A percentile compares a stretch with the other conserved stretches of the same genome.
These are phyloP conservation scores for Cornus controversa DNA, from an alignment of 148 eudicot species.

Conservation along the genomic window DNA sequence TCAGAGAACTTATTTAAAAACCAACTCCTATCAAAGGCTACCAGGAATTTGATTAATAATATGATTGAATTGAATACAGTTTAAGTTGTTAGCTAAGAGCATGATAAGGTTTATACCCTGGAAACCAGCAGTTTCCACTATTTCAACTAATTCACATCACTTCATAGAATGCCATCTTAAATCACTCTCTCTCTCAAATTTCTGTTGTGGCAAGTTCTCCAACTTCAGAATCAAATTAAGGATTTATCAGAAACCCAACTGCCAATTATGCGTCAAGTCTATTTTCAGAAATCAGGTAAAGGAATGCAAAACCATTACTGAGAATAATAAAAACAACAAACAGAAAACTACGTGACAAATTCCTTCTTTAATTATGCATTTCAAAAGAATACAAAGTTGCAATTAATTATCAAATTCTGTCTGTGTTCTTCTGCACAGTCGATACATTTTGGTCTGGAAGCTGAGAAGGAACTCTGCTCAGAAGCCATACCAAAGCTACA, in stretches of 20 bases:
- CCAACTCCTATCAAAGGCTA: neutral
- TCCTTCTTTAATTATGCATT: neutral
- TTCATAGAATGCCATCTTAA: too few species aligned
- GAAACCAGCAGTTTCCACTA: too few species aligned
- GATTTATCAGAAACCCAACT: too few species aligned
- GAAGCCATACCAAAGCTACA: conserved; percentile 61
- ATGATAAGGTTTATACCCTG: too few species aligned
- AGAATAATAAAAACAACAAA: neutral
- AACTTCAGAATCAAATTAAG: too few species aligned
- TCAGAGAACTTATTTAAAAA: neutral
- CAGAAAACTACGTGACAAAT: neutral
- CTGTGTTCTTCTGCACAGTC: conserved; percentile 6
- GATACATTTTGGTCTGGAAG: conserved; percentile 30
- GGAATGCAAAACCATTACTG: neutral
- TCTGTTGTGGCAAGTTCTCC: too few species aligned
- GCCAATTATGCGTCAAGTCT: too few species aligned
- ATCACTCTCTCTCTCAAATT: too few species aligned
- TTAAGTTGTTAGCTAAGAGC: too few species aligned
- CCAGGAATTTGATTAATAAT: neutral
- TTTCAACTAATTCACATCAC: too few species aligned
- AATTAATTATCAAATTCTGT: neutral
- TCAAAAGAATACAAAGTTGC: neutral
- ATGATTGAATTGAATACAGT: too few species aligned
- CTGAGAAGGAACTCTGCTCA: conserved; percentile 44
- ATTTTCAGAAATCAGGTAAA: too few species aligned